Evolutionary conservation across 2,329 filamentous ascomycete genomes (phyloP).

Genomic region (Colletotrichum sp.): DNA sequence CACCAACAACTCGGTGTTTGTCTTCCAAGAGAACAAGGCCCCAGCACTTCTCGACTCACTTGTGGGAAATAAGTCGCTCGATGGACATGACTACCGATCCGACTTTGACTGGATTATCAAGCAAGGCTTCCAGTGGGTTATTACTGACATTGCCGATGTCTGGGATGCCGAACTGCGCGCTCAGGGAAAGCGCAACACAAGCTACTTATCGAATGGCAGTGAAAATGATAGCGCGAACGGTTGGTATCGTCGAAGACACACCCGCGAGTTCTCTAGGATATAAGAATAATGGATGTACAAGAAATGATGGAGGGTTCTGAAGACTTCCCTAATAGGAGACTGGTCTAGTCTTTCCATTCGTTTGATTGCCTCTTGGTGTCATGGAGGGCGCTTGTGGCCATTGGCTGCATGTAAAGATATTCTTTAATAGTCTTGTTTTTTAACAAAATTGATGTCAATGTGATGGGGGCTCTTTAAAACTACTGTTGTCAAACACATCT

Average conservation of each 20-base stretch:
- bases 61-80: background rate
- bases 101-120: background rate
- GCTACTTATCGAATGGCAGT: background rate
- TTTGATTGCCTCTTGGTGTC: background rate
- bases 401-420: background rate
- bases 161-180: background rate
- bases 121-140: background rate
- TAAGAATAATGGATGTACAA: background rate
- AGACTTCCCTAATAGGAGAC: background rate
- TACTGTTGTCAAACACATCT: background rate
- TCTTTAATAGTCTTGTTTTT: background rate
- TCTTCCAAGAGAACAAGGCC: background rate
- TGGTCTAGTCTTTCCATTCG: background rate
- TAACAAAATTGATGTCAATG: background rate
- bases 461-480: background rate
- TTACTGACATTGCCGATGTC: background rate
- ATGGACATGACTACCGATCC: background rate
- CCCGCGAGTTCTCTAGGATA: background rate
- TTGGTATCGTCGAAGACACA: background rate
- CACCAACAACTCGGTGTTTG: background rate
- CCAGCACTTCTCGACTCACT: background rate
- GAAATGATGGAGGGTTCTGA: background rate
- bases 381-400: background rate
- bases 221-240: background rate
- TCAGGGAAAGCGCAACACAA: background rate